These are phyloP conservation scores for Pseudozyma tsukubaensis DNA, from an alignment of 1,284 basidiomycete genomes.

Conservation along the genomic window DNA sequence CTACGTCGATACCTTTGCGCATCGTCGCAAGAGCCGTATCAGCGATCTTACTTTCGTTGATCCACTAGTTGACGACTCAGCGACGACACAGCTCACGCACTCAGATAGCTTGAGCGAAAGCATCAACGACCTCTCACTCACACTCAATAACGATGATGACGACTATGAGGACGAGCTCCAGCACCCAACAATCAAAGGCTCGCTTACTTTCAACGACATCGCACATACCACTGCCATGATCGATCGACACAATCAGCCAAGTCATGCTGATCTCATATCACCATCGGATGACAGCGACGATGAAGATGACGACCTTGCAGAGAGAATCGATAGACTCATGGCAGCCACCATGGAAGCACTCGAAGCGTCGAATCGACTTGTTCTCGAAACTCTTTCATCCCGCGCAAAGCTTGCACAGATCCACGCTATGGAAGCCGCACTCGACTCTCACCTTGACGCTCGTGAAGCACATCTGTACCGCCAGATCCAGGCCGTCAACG, in stretches of 20 bases:
- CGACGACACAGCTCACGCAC: slow-evolving; percentile 2
- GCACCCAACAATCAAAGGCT: not conserved
- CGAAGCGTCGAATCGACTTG: slow-evolving; percentile 39
- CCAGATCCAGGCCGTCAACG: slow-evolving; percentile 37
- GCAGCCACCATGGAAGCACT: slow-evolving; percentile 49
- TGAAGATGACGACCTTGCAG: slow-evolving; percentile 16
- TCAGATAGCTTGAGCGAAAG: slow-evolving; percentile 16
- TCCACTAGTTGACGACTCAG: slow-evolving; percentile 14
- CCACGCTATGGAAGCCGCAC: slow-evolving; percentile 37
- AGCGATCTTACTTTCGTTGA: slow-evolving; percentile 44
- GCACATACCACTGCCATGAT: not conserved
- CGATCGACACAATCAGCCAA: not conserved
- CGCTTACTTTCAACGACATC: not conserved
- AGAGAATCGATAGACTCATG: slow-evolving; percentile 37
- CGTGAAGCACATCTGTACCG: slow-evolving; percentile 34
- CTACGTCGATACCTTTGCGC: slow-evolving; percentile 43
- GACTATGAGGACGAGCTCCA: not conserved
- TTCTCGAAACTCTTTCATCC: slow-evolving; percentile 36
- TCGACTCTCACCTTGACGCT: slow-evolving; percentile 38
- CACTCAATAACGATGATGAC: slow-evolving; percentile 16
- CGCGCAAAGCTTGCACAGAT: slow-evolving; percentile 46
- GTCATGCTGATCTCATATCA: not conserved
- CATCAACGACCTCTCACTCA: slow-evolving; percentile 31
- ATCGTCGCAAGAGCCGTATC: slow-evolving; percentile 40
- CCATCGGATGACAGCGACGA: not conserved